These are phyloP conservation scores for Ophiostoma himal-ulmi DNA, from an alignment of 2,329 filamentous ascomycete species.

Conservation along the genomic window DNA sequence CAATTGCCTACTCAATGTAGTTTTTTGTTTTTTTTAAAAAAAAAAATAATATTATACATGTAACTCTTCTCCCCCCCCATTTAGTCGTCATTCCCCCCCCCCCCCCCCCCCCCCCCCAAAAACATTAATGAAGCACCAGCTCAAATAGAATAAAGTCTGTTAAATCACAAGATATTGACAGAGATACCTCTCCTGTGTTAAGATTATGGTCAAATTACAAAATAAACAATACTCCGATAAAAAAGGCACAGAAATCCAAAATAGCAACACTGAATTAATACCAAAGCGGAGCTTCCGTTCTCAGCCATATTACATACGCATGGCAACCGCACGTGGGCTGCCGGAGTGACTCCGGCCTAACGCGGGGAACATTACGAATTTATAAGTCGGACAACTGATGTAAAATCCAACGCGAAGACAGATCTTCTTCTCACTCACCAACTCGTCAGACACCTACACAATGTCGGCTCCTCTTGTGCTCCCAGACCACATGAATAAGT, in stretches of 20 bases:
- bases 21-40: too few relatives aligned
- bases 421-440: neutral
- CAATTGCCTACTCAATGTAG: too few relatives aligned
- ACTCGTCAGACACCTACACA: neutral
- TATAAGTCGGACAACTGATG: too few relatives aligned
- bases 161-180: too few relatives aligned
- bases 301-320: neutral
- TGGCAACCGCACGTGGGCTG: neutral
- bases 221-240: neutral
- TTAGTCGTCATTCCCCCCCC: too few relatives aligned
- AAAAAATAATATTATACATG: too few relatives aligned
- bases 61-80: too few relatives aligned
- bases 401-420: neutral
- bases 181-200: too few relatives aligned
- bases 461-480: conserved; percentile 31
- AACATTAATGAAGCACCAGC: too few relatives aligned
- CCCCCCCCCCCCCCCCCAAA: too few relatives aligned
- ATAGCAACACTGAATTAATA: neutral
- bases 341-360: neutral
- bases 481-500: conserved; percentile 44
- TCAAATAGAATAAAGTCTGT: too few relatives aligned
- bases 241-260: neutral
- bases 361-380: neutral
- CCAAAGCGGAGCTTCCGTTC: neutral
- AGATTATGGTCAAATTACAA: too few relatives aligned